phyloP scores from a whole-genome alignment of 257 asterid species.

The Leonotis leonurus region DNA sequence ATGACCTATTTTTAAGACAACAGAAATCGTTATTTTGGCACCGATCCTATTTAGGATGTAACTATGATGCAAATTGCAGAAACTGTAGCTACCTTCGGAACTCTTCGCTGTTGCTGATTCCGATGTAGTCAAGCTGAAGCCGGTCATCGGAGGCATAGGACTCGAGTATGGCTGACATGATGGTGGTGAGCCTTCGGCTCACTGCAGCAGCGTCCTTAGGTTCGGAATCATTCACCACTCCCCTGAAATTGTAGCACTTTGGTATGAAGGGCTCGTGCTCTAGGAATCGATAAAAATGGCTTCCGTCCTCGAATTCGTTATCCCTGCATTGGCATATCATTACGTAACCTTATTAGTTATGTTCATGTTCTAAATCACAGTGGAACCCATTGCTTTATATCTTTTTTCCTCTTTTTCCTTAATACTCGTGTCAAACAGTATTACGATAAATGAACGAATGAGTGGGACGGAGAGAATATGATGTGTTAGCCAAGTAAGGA shows the following conservation, averaged over 20 bases:
- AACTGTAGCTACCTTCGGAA: slow-evolving; percentile 72
- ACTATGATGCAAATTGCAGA: no score
- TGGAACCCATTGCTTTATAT: no score
- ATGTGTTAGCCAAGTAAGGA: no score
- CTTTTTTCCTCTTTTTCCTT: no score
- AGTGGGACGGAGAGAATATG: no score
- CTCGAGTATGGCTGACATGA: slow-evolving; percentile 86
- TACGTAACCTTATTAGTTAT: background rate
- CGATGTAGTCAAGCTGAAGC: slow-evolving; percentile 51
- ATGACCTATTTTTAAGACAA: no score
- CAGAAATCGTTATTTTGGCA: no score
- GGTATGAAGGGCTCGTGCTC: slow-evolving; percentile 85
- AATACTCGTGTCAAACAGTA: no score
- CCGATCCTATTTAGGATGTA: no score
- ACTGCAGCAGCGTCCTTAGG: slow-evolving; percentile 49
- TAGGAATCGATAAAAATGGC: slow-evolving; percentile 69
- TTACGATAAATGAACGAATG: no score
- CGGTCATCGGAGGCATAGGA: slow-evolving; percentile 70
- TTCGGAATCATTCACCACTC: slow-evolving; percentile 53
- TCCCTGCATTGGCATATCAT: slow-evolving; percentile 41
- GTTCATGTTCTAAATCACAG: background rate
- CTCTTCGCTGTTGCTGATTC: slow-evolving; percentile 95
- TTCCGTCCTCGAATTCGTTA: slow-evolving; percentile 84
- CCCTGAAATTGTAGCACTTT: slow-evolving; percentile 77
- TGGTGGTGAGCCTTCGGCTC: slow-evolving; percentile 48